Evolutionary conservation across 768 basidiomycete species (phyloP), one percentile per base, ranked within the genome.

Genomic region (Rhodosporidiobolus sp.): DNA sequence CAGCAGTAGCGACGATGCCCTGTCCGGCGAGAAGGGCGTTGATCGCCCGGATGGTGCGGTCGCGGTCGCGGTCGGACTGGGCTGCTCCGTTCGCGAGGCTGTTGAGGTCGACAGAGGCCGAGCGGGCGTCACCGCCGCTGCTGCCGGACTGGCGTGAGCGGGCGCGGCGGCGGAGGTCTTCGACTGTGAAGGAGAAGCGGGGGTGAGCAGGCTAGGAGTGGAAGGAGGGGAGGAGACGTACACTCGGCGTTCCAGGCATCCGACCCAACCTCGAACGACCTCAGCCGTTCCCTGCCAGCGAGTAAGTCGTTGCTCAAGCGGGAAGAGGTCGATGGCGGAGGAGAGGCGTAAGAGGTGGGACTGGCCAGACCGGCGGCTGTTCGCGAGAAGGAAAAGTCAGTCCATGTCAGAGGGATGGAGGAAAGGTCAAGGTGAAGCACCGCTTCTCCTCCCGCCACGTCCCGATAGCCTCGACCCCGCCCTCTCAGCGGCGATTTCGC

Each of bases 21-120:
- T 71, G 64, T 0, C 66, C 66, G 17, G 62, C 63, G 32, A 70
- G 63, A 32, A 75, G 63, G n/a, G 52, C 69, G 24, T 71, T 75
- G 69, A 75, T 67, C 9, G 73, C 69, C 9, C 66, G 61, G 20
- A 75, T 45, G 24, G 69, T 75, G 19, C 66, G 62, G 26, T 74
- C 73, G 24, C 73, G 73, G 10, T 75, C 73, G 24, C 26, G 43
- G 0, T 48, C 52, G n/a, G 57, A 3, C 9, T 38, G 62, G 2
- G 62, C 49, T 0, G 43, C 43, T 5, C 28, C 56, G 43, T 19
- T 22, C n/a, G 20, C 4, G 63, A 63, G 4, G 48, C 65, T 32
- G 38, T 43, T 7, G 14, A 43, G 38, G 38, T 43, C 38, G 38
- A 43, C 8, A 14, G 38, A 43, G 38, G 38, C 7, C 38, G 8